Conservation (phyloP, 2,329 filamentous ascomycete genomes). For the Dryadomyces quercus-mongolicae region DNA sequence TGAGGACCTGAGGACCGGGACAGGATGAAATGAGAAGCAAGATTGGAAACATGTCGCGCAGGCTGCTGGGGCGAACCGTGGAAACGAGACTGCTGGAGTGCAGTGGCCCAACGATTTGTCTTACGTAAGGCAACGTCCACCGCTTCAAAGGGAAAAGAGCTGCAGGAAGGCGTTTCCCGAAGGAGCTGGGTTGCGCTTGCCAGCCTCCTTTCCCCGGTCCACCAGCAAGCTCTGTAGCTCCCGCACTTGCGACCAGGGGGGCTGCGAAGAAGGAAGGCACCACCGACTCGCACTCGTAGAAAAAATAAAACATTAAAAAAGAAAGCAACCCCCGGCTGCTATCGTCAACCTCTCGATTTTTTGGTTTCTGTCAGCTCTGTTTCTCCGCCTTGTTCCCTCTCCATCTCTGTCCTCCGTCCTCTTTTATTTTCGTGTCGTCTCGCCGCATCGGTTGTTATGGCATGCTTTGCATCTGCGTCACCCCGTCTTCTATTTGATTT, state of each 20-base stretch:
- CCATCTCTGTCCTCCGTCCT: not conserved
- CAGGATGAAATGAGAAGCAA: no score
- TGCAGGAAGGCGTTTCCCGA: not conserved
- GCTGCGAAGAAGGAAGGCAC: not conserved
- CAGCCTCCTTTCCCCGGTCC: not conserved
- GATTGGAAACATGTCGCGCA: no score
- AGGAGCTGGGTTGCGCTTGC: not conserved
- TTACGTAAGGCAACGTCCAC: not conserved
- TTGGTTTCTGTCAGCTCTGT: not conserved
- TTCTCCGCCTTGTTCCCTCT: not conserved
- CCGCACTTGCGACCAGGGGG: not conserved
- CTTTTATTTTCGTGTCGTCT: not conserved
- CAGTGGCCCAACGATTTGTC: no score
- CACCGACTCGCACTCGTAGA: not conserved
- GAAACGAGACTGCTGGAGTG: no score
- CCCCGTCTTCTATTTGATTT: not conserved
- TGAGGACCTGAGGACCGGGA: no score
- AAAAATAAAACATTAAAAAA: not conserved
- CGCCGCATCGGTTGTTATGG: not conserved
- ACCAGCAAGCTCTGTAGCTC: not conserved
- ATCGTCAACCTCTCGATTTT: conserved; percentile 7
- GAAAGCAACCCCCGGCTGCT: not conserved
- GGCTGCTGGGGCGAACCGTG: no score
- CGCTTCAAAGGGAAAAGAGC: not conserved
- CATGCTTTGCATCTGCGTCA: conserved; percentile 1